Evolutionary conservation across 2,329 filamentous ascomycete genomes (phyloP), one percentile per base, ranked within the genome.

Genomic region (Neopestalotiopsis clavispora): DNA sequence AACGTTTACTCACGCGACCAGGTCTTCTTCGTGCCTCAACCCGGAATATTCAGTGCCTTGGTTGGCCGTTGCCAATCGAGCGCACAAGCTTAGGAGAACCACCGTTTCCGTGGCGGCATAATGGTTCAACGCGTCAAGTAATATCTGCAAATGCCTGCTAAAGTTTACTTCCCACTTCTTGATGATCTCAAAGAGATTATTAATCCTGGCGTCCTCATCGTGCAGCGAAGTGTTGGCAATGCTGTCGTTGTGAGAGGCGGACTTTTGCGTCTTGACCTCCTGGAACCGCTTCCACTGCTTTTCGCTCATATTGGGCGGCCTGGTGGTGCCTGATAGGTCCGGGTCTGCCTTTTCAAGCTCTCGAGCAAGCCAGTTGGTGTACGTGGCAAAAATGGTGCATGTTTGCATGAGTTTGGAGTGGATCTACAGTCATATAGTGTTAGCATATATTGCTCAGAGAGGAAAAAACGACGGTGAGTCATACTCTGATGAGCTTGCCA

Each of bases 81-180:
- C 94, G 77, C 94, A 97, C 17, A 99, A 84, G 72, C 95, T 95
- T 71, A 98, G 83, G 72, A 99, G 86, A 20, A 97, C 96, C 3
- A 98, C 95, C 52, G 96, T 98, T 84, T 99, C 96, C 0, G 96
- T 98, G 0, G 96, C 96, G 2, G 96, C 96, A 75, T 98, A 97
- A 80, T 98, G 97, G 75, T 99, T 98, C 71, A 99, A 86, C 70
- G 94, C 95, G 78, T 98, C 96, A 49, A 98, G 89, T 75, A 99
- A 81, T 73, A 98, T 97, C 83, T 97, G 95, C 75, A 99, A 82
- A 81, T 98, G 95, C 61, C 94, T 86, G 68, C 92, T 93, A 78
- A 99, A 99, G 77, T 97, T 97, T 72, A 91, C 90, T 80, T 99
- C 96, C 84, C 97, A 98, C 81, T 95, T 94, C 77, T 90, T 89